Base-by-base conservation (phyloP, 345 rosid species). In the Crucihimalaya himalaica region DNA sequence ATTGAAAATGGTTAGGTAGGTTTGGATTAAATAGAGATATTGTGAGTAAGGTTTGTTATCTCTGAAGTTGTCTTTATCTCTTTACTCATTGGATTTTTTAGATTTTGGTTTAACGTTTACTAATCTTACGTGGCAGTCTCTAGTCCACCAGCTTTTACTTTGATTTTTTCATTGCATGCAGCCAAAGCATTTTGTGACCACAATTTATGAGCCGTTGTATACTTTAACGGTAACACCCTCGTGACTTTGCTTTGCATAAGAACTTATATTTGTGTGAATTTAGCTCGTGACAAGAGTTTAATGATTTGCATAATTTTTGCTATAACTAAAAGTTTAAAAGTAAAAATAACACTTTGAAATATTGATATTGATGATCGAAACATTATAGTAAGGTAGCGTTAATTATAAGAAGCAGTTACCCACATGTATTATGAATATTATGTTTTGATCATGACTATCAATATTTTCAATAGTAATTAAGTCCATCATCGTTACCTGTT, bases 11-110 rank as follows among this genome's bases (percentile, higher is more conserved):
- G 25, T 5, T 1, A 21, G 20, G 21, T 69, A 40, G 3, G 77
- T 73, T 67, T 45, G 68, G 73, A 43, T 79, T 76, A 76, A 60
- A 84, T 69, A 76, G 50, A 9, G 35, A 35, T 4, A n/a, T n/a
- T 47, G 18, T 0, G 60, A 59, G 65, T 56, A 43, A 62, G 25
- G 63, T 68, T 54, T 68, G 87, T 83, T 86, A 89, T 87, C 90
- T 78, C 8, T 58, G 43, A 53, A 47, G 55, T 73, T 32, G 85
- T 84, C 87, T 73, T 23, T 56, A 67, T 66, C 89, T 75, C 66
- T 64, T 13, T 21, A 71, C 43, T 81, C 80, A 89, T 86, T 89
- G 90, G 96, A 6, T 7, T 64, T n/a, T 61, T 43, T 58, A 71
- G 92, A 86, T 89, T 86, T 58, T 80, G 32, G 70, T 57, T 39